Conservation (phyloP, 805 yeast species). For the Metschnikowia borealis region DNA sequence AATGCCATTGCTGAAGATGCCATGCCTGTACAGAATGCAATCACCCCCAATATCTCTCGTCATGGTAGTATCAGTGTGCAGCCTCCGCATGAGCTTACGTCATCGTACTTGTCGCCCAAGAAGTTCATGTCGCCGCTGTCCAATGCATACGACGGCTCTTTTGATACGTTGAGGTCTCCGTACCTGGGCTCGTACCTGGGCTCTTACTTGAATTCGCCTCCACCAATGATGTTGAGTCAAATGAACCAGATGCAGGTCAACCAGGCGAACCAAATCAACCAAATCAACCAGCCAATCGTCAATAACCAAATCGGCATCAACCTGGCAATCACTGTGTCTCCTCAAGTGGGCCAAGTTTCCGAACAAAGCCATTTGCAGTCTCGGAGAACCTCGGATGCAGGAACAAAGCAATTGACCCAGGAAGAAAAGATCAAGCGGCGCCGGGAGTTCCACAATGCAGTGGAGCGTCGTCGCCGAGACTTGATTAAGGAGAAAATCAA, state of each 20-base stretch:
- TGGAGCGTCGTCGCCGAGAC: conserved; percentile 88
- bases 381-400: conserved; percentile 12
- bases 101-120: conserved; percentile 35
- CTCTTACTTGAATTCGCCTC: conserved; percentile 38
- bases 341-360: conserved; percentile 9
- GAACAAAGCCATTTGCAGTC: background rate
- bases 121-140: conserved; percentile 31
- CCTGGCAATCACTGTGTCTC: background rate
- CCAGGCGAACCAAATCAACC: no score
- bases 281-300: no score
- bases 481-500: conserved; percentile 83
- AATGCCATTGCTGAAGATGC: conserved; percentile 33
- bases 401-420: conserved; percentile 42
- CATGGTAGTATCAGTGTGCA: conserved; percentile 32
- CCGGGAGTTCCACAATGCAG: conserved; percentile 90
- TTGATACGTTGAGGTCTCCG: conserved; percentile 36
- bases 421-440: conserved; percentile 75
- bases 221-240: conserved; percentile 17
- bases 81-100: conserved; percentile 20
- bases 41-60: conserved; percentile 30
- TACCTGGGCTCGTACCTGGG: conserved; percentile 26
- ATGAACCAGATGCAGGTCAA: no score
- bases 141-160: conserved; percentile 26
- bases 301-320: no score
- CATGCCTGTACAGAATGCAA: conserved; percentile 17